A percentile compares a stretch with the other conserved stretches of the same genome.
Evolutionary conservation across 169 alveolate species (phyloP).

Genomic region (Plasmodium berghei): DNA sequence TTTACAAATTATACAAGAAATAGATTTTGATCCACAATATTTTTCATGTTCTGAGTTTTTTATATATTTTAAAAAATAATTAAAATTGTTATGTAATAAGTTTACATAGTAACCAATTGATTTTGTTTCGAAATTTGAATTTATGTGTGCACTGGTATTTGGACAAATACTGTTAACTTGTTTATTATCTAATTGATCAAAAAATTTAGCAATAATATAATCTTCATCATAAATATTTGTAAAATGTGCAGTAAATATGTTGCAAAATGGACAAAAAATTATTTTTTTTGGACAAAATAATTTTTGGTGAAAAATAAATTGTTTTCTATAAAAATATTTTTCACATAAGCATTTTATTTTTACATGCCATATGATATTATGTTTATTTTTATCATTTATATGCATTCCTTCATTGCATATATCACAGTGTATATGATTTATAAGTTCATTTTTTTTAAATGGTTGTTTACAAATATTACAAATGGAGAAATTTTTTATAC

Average conservation of each 20-base stretch:
- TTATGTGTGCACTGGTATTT: background rate
- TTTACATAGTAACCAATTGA: constrained; percentile 26
- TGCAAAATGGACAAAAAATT: constrained; percentile 42
- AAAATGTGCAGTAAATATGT: constrained; percentile 25
- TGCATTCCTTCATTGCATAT: constrained; percentile 63
- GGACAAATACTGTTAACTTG: background rate
- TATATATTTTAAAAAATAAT: constrained; percentile 36
- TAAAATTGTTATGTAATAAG: constrained; percentile 25
- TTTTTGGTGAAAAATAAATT: constrained; percentile 58
- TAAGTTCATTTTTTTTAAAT: constrained; percentile 23
- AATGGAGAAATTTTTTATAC: constrained; percentile 38
- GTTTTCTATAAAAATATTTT: constrained; percentile 52
- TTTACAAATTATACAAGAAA: constrained; percentile 31
- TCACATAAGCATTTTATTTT: constrained; percentile 61
- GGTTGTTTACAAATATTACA: constrained; percentile 58
- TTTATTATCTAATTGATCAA: constrained; percentile 31
- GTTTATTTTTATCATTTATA: constrained; percentile 15
- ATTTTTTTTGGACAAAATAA: constrained; percentile 70
- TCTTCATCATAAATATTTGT: constrained; percentile 50
- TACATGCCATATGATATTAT: constrained; percentile 52
- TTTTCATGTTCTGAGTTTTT: constrained; percentile 62
- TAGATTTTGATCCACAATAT: constrained; percentile 65
- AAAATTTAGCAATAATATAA: constrained; percentile 41
- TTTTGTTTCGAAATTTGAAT: constrained; percentile 4
- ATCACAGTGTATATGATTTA: constrained; percentile 52